A percentile compares a stretch with the other conserved stretches of the same genome.
phyloP scores from a whole-genome alignment of 2,329 filamentous ascomycete species.

The Bipolaris bicolor region DNA sequence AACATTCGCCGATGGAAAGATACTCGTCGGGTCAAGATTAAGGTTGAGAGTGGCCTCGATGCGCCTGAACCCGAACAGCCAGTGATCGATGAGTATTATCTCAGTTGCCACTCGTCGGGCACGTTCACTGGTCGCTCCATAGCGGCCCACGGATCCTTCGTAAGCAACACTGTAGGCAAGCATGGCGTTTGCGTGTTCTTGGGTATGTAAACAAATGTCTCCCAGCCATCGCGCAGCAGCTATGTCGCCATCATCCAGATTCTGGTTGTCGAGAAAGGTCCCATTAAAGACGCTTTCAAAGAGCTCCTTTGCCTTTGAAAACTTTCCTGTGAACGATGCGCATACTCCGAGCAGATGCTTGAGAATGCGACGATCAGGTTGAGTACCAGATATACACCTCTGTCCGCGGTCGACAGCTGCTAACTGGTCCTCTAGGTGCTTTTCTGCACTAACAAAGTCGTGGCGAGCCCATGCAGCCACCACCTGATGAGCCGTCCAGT shows the following conservation, averaged over 20 bases:
- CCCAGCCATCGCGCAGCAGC: constrained; percentile 44
- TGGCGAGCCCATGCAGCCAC: constrained; percentile 28
- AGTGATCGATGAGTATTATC: constrained; percentile 28
- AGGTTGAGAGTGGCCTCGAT: constrained; percentile 24
- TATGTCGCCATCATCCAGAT: constrained; percentile 42
- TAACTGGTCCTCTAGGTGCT: constrained; percentile 33
- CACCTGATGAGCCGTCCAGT: constrained; percentile 30
- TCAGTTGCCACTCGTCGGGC: constrained; percentile 28
- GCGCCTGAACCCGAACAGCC: constrained; percentile 23
- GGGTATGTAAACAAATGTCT: constrained; percentile 39
- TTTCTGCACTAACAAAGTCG: constrained; percentile 28
- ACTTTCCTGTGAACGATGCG: constrained; percentile 36
- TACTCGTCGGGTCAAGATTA: constrained; percentile 32
- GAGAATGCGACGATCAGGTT: constrained; percentile 37
- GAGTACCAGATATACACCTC: constrained; percentile 23
- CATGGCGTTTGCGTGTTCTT: constrained; percentile 36
- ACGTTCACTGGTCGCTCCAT: constrained; percentile 21
- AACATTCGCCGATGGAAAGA: constrained; percentile 30
- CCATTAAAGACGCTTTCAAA: constrained; percentile 39
- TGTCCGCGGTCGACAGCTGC: constrained; percentile 35
- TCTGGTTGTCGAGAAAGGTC: constrained; percentile 24
- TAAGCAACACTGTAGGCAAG: constrained; percentile 40
- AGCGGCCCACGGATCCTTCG: constrained; percentile 30
- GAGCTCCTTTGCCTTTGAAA: constrained; percentile 33
- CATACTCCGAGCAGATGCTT: constrained; percentile 37